phyloP scores from a whole-genome alignment of 768 basidiomycete species.

The Tricholomella constricta region DNA sequence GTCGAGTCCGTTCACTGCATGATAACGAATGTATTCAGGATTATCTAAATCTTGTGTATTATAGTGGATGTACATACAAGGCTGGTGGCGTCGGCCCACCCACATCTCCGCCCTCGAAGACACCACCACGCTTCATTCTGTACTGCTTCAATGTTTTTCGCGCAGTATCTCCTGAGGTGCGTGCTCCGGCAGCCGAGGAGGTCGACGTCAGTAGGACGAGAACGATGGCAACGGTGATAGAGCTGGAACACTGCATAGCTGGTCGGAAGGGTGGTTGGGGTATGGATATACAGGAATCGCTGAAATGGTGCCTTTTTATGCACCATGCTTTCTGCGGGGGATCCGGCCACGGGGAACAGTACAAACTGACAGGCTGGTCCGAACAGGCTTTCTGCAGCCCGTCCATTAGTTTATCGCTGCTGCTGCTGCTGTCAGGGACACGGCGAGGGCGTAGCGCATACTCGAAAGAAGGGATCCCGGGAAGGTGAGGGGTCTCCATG shows the following conservation, averaged over 20 bases:
- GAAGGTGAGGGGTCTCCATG: neutral
- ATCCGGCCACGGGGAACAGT: neutral
- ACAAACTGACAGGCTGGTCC: slow-evolving; percentile 2
- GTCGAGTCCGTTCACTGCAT: too few species aligned
- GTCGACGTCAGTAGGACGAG: slow-evolving; percentile 6
- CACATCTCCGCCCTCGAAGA: neutral
- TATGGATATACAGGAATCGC: neutral
- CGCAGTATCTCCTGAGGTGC: neutral
- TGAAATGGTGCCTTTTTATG: neutral
- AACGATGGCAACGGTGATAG: neutral
- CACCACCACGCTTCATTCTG: slow-evolving; percentile 13
- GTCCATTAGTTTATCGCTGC: slow-evolving; percentile 8
- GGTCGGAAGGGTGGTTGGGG: neutral
- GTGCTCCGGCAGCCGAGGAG: slow-evolving; percentile 7
- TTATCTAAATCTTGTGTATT: too few species aligned
- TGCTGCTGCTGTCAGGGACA: slow-evolving; percentile 12
- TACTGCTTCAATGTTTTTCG: slow-evolving; percentile 18
- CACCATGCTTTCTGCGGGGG: neutral
- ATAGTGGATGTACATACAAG: neutral
- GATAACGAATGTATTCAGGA: too few species aligned
- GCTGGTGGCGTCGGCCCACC: neutral
- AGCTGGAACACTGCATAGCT: slow-evolving; percentile 13
- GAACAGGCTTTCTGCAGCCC: slow-evolving; percentile 10
- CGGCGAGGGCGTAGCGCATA: too few species aligned
- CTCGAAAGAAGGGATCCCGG: slow-evolving; percentile 9